Base-by-base conservation (phyloP, 148 eudicot genomes). In the Hydrangea macrophylla region DNA sequence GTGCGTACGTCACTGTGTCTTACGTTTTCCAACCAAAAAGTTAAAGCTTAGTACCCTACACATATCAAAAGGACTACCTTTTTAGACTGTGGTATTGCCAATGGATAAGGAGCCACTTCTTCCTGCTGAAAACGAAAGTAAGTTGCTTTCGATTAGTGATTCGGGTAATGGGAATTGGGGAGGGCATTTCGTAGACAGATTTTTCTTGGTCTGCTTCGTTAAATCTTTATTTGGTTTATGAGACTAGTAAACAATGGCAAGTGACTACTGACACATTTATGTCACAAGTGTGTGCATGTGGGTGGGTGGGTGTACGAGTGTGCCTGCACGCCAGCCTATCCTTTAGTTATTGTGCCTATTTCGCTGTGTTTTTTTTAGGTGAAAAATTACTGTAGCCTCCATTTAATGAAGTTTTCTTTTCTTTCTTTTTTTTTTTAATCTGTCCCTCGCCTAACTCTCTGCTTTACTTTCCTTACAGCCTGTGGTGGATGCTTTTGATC, bases 401-500 rank as follows among this genome's bases (percentile, higher is more conserved):
- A 53, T 53, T 22, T 23, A 5, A 48, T 13, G 63, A 51, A 59
- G 11, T 62, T 55, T 68, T 69, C 24, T 55, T 0, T 7, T 15
- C 45, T 18, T 12, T 42, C 17, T 2, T 42, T n/a, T n/a, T n/a
- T n/a, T n/a, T n/a, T n/a, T n/a, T n/a, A n/a, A n/a, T n/a, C 25
- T 18, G 27, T 24, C n/a, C 26, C 51, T n/a, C n/a, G n/a, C 55
- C 27, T 72, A 42, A 60, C 30, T 3, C 25, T 58, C 33, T 55
- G 15, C 35, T 57, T 33, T 50, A 10, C 44, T 58, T 51, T 53
- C 44, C 58, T 24, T 79, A 55, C 87, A 94, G 98, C 98, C 98
- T 54, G 98, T 94, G 74, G 98, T 94, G 71, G 98, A 94, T 88
- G 98, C 98, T 72, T 94, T 90, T 79, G 98, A 94, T 80, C 97